A percentile compares a stretch with the other conserved stretches of the same genome.
These are phyloP conservation scores for Fomes fomentarius DNA, from an alignment of 1,284 basidiomycete species.

Conservation along the genomic window DNA sequence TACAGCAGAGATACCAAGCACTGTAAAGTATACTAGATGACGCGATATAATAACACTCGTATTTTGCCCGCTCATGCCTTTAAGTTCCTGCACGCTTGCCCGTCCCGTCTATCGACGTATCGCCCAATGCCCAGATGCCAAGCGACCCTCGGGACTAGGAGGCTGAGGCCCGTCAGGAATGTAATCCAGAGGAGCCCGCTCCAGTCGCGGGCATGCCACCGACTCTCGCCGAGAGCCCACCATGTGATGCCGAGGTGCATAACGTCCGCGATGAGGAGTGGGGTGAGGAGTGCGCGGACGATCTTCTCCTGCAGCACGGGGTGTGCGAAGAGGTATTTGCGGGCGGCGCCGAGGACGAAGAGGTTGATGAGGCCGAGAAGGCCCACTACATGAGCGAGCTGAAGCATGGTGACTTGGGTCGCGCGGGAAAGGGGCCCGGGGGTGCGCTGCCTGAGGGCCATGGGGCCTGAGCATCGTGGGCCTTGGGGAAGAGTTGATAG, in stretches of 20 bases:
- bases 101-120: constrained; percentile 69
- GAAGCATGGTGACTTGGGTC: constrained; percentile 65
- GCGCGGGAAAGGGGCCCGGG: constrained; percentile 57
- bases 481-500: constrained; percentile 41
- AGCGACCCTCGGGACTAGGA: constrained; percentile 67
- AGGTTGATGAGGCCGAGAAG: constrained; percentile 71
- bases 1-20: constrained; percentile 20
- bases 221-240: constrained; percentile 70
- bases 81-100: constrained; percentile 32
- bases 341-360: constrained; percentile 62
- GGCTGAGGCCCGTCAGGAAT: constrained; percentile 59
- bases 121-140: constrained; percentile 77
- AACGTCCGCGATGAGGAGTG: constrained; percentile 69
- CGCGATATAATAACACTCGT: constrained; percentile 5
- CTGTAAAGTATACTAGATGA: constrained; percentile 18
- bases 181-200: constrained; percentile 70
- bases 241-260: constrained; percentile 67
- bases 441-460: constrained; percentile 58
- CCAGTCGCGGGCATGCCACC: constrained; percentile 65
- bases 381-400: constrained; percentile 76
- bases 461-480: constrained; percentile 73
- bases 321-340: constrained; percentile 57
- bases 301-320: constrained; percentile 74
- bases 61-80: constrained; percentile 19
- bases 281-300: constrained; percentile 60